Base-by-base conservation (phyloP, 2,329 filamentous ascomycete genomes). In the Aspergillus puulaauensis region DNA sequence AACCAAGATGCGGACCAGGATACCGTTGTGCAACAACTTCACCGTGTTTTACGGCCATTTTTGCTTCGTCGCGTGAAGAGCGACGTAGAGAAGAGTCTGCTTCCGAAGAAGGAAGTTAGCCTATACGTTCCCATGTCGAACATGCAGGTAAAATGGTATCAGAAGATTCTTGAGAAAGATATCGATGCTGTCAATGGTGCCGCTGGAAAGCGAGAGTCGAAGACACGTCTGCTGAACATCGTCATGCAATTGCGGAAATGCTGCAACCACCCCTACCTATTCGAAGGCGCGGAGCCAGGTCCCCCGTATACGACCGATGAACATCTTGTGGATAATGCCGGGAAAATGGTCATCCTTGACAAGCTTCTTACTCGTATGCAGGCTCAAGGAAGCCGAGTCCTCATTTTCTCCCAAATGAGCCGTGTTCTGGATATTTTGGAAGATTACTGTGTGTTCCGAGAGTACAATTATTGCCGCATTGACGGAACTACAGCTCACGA, bases 391-490 rank as follows among this genome's bases (percentile, higher is more conserved):
- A 98, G 93, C 71, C 86, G 95, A 64, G 92, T 99, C n/a, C 84
- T 99, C 56, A 98, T 99, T 67, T 99, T 99, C 79, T 99, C 95
- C 0, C 95, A 99, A 71, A 99, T 99, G 95, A 97, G 93, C 70
- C 91, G 95, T 83, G 83, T 97, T 40, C 80, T 99, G 43, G 95
- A 99, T 71, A 99, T 99, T 53, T 83, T 99, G 15, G 95, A 99
- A 72, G 95, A 99, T 73, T 99, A 99, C 76, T 98, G 93, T 64
- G 92, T 98, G 45, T 96, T 99, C 82, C 86, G 93, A 57, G 88
- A 91, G 33, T 97, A 90, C 78, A 90, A 96, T 62, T 99, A 99
- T 78, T 98, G 93, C 76, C 90, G 95, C 70, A 99, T 99, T 62
- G 95, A 99, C 72, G 95, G 95, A 70, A 88, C 93, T 48, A 99